Percentiles rank a stretch among this genome's conserved stretches.
Conservation (phyloP, 495 filamentous ascomycete species). For the Bryoglossum gracile region DNA sequence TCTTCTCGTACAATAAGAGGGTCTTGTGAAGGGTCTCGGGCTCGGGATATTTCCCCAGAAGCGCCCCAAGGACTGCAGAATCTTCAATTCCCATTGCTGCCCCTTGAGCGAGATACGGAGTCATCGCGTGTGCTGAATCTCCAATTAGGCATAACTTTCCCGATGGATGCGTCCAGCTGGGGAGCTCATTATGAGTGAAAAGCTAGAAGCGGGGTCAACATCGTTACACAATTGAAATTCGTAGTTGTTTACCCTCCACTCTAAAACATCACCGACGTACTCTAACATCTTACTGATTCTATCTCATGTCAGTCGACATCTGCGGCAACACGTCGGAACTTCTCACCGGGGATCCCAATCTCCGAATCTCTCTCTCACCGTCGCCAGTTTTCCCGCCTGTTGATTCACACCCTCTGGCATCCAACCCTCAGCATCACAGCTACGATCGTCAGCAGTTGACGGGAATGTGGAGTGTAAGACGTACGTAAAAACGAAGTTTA, state of each 20-base stretch:
- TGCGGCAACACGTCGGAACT: not conserved
- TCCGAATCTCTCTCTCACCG: conserved; percentile 55
- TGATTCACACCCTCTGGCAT: conserved; percentile 19
- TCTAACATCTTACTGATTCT: conserved; percentile 17
- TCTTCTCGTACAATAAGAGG: conserved; percentile 45
- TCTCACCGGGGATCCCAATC: conserved; percentile 53
- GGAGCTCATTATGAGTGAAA: conserved; percentile 49
- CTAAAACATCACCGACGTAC: conserved; percentile 15
- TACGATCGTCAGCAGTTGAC: conserved; percentile 38
- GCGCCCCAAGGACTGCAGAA: conserved; percentile 34
- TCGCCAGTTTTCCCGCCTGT: conserved; percentile 45
- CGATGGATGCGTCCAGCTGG: conserved; percentile 48
- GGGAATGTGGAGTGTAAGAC: conserved; percentile 49
- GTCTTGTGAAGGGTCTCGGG: conserved; percentile 39
- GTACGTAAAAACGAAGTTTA: conserved; percentile 62
- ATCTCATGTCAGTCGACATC: not conserved
- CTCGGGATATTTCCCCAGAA: conserved; percentile 26
- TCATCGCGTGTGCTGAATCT: conserved; percentile 62
- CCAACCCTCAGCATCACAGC: conserved; percentile 16
- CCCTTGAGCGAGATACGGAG: conserved; percentile 46
- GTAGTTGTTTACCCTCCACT: conserved; percentile 29
- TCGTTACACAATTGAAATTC: conserved; percentile 23
- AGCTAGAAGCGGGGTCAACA: conserved; percentile 37
- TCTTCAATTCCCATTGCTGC: conserved; percentile 37
- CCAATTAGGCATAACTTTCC: conserved; percentile 55